phyloP scores from a whole-genome alignment of 1,139 yeast genomes.

The Nakaseomyces nivariensis region DNA sequence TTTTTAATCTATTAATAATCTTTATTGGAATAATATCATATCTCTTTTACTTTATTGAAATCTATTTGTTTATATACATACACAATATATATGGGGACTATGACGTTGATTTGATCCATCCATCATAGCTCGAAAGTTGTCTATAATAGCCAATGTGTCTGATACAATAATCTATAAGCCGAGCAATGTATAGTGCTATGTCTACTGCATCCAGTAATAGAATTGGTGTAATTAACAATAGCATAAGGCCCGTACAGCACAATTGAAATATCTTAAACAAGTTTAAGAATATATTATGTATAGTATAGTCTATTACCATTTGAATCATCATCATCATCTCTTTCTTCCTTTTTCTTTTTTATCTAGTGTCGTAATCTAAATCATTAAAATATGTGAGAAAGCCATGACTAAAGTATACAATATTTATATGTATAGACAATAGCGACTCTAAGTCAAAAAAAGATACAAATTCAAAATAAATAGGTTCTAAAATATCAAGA shows the following conservation, averaged over 20 bases:
- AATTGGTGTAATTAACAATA: slow-evolving; percentile 7
- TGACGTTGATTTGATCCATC: background rate
- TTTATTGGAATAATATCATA: background rate
- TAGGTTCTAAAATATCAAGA: no score
- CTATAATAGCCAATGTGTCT: background rate
- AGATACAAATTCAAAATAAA: no score
- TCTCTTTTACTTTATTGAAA: background rate
- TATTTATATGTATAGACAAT: no score
- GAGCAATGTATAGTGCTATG: slow-evolving; percentile 3
- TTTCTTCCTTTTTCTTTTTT: background rate
- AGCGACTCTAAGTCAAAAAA: no score
- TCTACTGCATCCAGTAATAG: slow-evolving; percentile 7
- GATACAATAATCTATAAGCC: slow-evolving; percentile 4
- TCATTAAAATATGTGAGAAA: no score
- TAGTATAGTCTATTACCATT: background rate
- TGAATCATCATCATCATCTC: background rate
- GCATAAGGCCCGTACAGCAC: background rate
- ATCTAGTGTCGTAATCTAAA: no score
- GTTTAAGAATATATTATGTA: background rate
- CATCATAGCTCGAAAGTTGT: background rate
- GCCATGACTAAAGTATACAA: no score
- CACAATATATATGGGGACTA: background rate
- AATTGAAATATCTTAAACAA: slow-evolving; percentile 1
- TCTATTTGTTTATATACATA: background rate
- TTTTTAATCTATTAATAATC: no score